Base-by-base conservation (phyloP, 768 basidiomycete species). In the Lactarius evosmus region DNA sequence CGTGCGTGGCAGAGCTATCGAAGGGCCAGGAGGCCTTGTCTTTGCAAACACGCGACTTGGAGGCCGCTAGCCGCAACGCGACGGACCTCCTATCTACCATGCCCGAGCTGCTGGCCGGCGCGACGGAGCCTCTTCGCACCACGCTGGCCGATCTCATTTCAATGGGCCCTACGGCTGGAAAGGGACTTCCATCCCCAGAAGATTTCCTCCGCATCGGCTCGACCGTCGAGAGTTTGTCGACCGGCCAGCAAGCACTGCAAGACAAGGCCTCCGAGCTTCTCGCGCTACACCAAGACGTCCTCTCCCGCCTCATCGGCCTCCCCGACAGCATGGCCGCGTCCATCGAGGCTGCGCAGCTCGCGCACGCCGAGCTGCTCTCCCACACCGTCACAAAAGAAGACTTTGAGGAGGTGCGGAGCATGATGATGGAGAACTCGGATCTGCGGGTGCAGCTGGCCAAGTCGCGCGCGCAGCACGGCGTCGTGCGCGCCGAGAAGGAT, bases 401-500 rank as follows among this genome's bases (percentile, higher is more conserved):
- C 69, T 72, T 86, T 32, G 88, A 91, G 11, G 89, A 93, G 58
- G 77, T 90, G 61, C 83, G 85, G 50, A 83, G 82, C 64, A 67
- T 83, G 46, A 75, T 74, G 63, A 63, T 69, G 1, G 69, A 78
- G 19, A 91, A 90, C 71, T 76, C 82, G 8, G 91, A 93, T 7
- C 78, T 85, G 55, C 89, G 91, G 70, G 76, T 85, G 36, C 87
- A 91, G 69, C 70, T 93, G 12, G 82, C 85, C 14, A 91, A 90
- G 75, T 88, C 91, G 56, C 87, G 89, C 58, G 83, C 85, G 25
- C 84, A 85, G 16, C 86, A 91, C 69, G 89, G 90, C 0, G 87
- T 89, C 70, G 82, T 88, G 6, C 85, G 89, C 17, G 89, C 89
- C 16, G 91, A 94, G 78, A 94, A 92, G 75, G 91, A 93, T 55